Conservation (phyloP, 148 eudicot species). For the Limonium bicolor region DNA sequence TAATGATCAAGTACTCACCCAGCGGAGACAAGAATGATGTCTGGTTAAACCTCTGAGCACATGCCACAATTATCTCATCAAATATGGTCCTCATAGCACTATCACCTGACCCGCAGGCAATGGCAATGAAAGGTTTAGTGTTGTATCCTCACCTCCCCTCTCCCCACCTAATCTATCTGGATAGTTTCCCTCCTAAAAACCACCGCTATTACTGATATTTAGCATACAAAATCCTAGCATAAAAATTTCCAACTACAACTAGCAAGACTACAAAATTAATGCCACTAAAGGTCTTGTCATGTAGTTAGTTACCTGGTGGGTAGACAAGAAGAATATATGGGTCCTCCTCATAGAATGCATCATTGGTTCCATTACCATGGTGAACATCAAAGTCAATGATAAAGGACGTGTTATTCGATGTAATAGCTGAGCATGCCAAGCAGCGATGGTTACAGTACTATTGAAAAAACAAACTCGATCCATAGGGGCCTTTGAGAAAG, state of each 20-base stretch:
- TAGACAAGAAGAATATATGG: slow-evolving; percentile 89
- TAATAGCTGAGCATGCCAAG: slow-evolving; percentile 74
- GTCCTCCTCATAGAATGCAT: slow-evolving; percentile 80
- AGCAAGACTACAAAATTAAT: no score
- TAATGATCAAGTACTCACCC: slow-evolving; percentile 31
- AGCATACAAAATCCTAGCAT: no score
- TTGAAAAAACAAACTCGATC: slow-evolving; percentile 95
- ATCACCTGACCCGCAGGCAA: slow-evolving; percentile 93
- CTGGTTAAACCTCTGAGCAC: slow-evolving; percentile 85
- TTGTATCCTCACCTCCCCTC: slow-evolving; percentile 72
- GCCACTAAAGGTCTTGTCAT: no score
- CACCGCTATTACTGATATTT: no score
- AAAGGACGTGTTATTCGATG: slow-evolving; percentile 81
- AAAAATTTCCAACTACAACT: no score
- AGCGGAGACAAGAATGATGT: slow-evolving; percentile 89
- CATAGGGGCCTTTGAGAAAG: slow-evolving; percentile 91
- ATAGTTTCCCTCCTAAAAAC: slow-evolving; percentile 89
- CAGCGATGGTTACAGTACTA: slow-evolving; percentile 82
- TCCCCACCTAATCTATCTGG: slow-evolving; percentile 64
- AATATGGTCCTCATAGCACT: slow-evolving; percentile 69
- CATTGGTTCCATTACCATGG: slow-evolving; percentile 96
- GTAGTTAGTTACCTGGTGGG: slow-evolving; percentile 56
- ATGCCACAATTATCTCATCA: slow-evolving; percentile 69
- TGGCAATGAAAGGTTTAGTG: slow-evolving; percentile 78
- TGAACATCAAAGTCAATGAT: slow-evolving; percentile 96